Percentiles rank a stretch among this genome's conserved stretches.
phyloP scores from a whole-genome alignment of 352 stramenopile species.

The Pythium monospermum region DNA sequence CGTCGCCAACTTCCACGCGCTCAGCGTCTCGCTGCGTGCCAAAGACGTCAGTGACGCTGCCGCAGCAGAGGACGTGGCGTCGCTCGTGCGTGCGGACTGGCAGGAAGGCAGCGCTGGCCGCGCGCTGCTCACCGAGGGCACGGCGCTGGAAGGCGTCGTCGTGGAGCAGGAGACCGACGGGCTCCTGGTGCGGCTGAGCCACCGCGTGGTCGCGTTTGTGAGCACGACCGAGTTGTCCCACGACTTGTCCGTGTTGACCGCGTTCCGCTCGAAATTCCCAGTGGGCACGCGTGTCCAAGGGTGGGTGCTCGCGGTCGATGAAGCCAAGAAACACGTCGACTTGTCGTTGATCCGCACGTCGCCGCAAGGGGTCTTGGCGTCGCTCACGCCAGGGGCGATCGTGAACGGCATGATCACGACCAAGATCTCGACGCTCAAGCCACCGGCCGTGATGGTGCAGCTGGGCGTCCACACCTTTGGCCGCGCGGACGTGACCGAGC shows the following conservation, averaged over 20 bases:
- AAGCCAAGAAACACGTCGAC: slow-evolving; percentile 70
- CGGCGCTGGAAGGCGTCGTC: slow-evolving; percentile 61
- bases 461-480: slow-evolving; percentile 67
- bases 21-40: slow-evolving; percentile 67
- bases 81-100: slow-evolving; percentile 75
- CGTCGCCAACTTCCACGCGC: slow-evolving; percentile 58
- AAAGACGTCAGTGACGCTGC: slow-evolving; percentile 37
- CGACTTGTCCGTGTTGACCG: slow-evolving; percentile 48
- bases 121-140: slow-evolving; percentile 55
- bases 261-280: slow-evolving; percentile 65
- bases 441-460: slow-evolving; percentile 85
- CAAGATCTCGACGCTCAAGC: slow-evolving; percentile 66
- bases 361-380: slow-evolving; percentile 1
- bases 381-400: slow-evolving; percentile 42
- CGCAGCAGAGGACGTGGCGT: slow-evolving; percentile 29
- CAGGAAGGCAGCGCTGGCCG: slow-evolving; percentile 58
- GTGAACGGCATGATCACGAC: slow-evolving; percentile 68
- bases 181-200: slow-evolving; percentile 64
- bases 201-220: slow-evolving; percentile 59
- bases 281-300: slow-evolving; percentile 72
- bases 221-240: slow-evolving; percentile 63
- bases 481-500: slow-evolving; percentile 78
- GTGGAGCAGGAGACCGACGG: slow-evolving; percentile 52
- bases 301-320: slow-evolving; percentile 60
- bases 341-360: slow-evolving; percentile 58